These are phyloP conservation scores for Sarcomyxa edulis DNA, from an alignment of 768 basidiomycete genomes.

Conservation along the genomic window DNA sequence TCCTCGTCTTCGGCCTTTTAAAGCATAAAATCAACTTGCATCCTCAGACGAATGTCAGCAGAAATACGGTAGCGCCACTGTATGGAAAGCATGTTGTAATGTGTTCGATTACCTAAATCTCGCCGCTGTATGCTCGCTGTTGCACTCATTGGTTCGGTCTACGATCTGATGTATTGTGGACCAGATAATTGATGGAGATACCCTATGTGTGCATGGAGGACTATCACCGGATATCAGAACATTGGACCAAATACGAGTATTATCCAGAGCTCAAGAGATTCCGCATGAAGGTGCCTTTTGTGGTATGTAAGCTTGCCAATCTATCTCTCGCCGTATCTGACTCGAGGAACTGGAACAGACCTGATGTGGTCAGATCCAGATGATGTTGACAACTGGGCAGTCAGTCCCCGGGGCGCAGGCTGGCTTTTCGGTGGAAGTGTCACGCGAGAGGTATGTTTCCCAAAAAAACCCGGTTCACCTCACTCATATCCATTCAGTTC, in stretches of 20 bases:
- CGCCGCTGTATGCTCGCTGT: conserved; percentile 90
- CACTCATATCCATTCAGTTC: too few species aligned
- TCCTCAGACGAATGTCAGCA: conserved; percentile 91
- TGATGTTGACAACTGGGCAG: conserved; percentile 93
- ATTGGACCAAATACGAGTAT: conserved; percentile 87
- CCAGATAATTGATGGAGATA: conserved; percentile 91
- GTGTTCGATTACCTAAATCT: conserved; percentile 96
- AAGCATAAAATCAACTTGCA: conserved; percentile 4
- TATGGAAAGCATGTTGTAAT: conserved; percentile 96
- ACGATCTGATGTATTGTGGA: background rate
- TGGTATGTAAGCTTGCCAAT: conserved; percentile 37
- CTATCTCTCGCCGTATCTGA: background rate
- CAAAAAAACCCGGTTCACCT: too few species aligned
- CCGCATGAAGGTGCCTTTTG: conserved; percentile 99
- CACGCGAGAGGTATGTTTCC: conserved; percentile 73
- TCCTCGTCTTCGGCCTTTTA: background rate
- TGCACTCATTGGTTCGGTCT: background rate
- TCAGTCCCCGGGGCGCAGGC: conserved; percentile 93
- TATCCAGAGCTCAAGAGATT: conserved; percentile 95
- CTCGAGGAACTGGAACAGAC: conserved; percentile 1
- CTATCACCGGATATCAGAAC: conserved; percentile 95
- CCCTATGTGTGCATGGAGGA: conserved; percentile 93
- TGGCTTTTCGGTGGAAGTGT: conserved; percentile 91
- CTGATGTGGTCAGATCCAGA: conserved; percentile 99
- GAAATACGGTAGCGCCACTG: conserved; percentile 91